phyloP scores from a whole-genome alignment of 768 basidiomycete genomes.

The Rhodocollybia butyracea region DNA sequence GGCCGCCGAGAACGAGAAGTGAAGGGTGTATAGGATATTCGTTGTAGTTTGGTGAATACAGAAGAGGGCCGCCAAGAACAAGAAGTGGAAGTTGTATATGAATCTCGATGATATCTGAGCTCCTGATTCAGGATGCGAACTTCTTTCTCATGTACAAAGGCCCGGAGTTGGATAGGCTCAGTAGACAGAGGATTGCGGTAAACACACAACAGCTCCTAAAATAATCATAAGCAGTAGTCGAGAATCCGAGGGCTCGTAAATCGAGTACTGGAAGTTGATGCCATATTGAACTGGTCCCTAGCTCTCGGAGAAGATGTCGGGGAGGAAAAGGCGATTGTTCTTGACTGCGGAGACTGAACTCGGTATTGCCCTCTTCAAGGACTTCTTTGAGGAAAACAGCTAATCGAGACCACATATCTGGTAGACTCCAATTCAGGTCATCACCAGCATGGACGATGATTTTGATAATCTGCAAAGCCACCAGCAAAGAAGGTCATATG shows the following conservation, averaged over 20 bases:
- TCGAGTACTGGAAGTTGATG: slow-evolving; percentile 19
- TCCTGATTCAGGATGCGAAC: slow-evolving; percentile 51
- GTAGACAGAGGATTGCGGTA: slow-evolving; percentile 58
- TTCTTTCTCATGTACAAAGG: slow-evolving; percentile 65
- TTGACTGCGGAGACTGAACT: slow-evolving; percentile 47
- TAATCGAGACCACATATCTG: slow-evolving; percentile 65
- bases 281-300: slow-evolving; percentile 37
- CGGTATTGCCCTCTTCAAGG: slow-evolving; percentile 56
- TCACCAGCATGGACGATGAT: slow-evolving; percentile 58
- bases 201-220: slow-evolving; percentile 62
- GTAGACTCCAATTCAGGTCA: slow-evolving; percentile 52
- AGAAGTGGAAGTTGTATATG: slow-evolving; percentile 18
- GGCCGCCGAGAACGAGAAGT: slow-evolving; percentile 43
- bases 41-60: slow-evolving; percentile 55
- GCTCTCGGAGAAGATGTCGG: slow-evolving; percentile 49
- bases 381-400: slow-evolving; percentile 46
- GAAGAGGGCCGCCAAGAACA: slow-evolving; percentile 44
- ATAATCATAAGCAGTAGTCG: slow-evolving; percentile 73
- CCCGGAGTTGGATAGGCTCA: slow-evolving; percentile 68
- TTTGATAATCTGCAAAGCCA: slow-evolving; percentile 67
- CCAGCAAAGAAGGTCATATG: slow-evolving; percentile 48
- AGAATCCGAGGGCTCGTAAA: slow-evolving; percentile 50
- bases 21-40: slow-evolving; percentile 39
- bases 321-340: slow-evolving; percentile 47
- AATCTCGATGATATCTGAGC: slow-evolving; percentile 31